Conservation (phyloP, 768 basidiomycete genomes). For the Xerocomus potaroensis region DNA sequence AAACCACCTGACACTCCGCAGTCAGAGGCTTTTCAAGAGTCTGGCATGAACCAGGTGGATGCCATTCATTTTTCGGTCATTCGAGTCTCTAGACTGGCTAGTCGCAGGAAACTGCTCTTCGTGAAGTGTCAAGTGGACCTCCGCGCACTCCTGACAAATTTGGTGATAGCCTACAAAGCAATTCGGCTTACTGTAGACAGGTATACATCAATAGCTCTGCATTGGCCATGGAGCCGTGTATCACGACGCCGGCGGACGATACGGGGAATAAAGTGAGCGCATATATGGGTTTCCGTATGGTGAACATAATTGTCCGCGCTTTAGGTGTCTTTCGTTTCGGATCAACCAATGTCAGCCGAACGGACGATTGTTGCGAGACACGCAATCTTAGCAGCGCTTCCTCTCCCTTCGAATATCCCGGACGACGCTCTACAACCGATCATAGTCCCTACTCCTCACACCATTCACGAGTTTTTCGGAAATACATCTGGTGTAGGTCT, state of each 20-base stretch:
- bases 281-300: conserved; percentile 11
- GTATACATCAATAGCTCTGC: conserved; percentile 8
- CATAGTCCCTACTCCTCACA: conserved; percentile 56
- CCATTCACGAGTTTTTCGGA: conserved; percentile 65
- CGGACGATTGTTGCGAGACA: conserved; percentile 52
- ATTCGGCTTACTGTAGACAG: conserved; percentile 24
- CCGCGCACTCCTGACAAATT: conserved; percentile 20
- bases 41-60: conserved; percentile 5
- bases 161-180: conserved; percentile 23
- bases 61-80: not conserved
- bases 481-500: conserved; percentile 52
- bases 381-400: conserved; percentile 52
- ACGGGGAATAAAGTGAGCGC: conserved; percentile 14
- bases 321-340: conserved; percentile 3
- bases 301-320: not conserved
- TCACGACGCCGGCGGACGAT: not conserved
- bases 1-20: not conserved
- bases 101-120: not conserved
- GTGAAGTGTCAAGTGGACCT: not conserved
- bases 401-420: conserved; percentile 59
- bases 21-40: not conserved
- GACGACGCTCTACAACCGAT: conserved; percentile 68
- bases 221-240: conserved; percentile 2
- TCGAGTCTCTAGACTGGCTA: too few relatives aligned
- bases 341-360: conserved; percentile 19